phyloP scores from a whole-genome alignment of 2,329 filamentous ascomycete genomes.

The Epichloe sp. region DNA sequence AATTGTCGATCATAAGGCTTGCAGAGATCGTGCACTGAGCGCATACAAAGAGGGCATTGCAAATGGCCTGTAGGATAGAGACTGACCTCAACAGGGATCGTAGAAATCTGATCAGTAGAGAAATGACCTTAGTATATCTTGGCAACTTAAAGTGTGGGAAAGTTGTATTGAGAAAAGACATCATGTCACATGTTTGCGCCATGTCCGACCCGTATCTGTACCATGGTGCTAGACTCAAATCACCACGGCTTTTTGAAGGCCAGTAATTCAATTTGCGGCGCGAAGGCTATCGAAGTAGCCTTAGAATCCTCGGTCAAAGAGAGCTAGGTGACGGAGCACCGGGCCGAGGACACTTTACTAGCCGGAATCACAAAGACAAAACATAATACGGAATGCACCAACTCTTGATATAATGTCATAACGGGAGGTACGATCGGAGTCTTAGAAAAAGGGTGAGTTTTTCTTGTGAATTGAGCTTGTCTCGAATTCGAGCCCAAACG shows the following conservation, averaged over 20 bases:
- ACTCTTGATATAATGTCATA: slow-evolving; percentile 5
- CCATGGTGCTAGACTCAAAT: slow-evolving; percentile 38
- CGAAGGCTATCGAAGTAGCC: slow-evolving; percentile 42
- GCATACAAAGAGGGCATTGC: slow-evolving; percentile 49
- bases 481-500: slow-evolving; percentile 33
- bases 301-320: slow-evolving; percentile 38
- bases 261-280: slow-evolving; percentile 43
- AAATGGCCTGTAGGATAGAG: slow-evolving; percentile 13
- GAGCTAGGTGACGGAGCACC: slow-evolving; percentile 12
- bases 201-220: slow-evolving; percentile 57
- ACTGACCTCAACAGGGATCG: background rate
- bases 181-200: background rate
- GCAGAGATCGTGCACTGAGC: slow-evolving; percentile 51
- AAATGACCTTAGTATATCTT: background rate
- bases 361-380: slow-evolving; percentile 25
- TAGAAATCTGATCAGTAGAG: no score
- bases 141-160: background rate
- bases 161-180: background rate
- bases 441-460: slow-evolving; percentile 8
- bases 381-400: slow-evolving; percentile 2
- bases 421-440: background rate
- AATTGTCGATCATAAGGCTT: slow-evolving; percentile 61
- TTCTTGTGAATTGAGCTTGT: slow-evolving; percentile 15
- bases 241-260: slow-evolving; percentile 49
- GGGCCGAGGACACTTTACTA: slow-evolving; percentile 42